Base-by-base conservation (phyloP, 306 rosid species). In the Glycine latifolia region DNA sequence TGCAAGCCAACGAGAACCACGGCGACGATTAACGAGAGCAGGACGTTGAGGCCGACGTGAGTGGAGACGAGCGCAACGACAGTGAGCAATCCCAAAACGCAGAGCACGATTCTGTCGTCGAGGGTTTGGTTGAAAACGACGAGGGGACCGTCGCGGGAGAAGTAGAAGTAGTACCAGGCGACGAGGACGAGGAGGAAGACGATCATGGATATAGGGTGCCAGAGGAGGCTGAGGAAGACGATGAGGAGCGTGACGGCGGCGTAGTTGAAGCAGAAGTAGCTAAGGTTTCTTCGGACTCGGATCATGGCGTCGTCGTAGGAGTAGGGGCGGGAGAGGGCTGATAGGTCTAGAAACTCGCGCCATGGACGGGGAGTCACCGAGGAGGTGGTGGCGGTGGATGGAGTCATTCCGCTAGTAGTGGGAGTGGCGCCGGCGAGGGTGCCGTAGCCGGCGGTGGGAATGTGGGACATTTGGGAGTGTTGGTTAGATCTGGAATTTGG, bases 181-280 rank as follows among this genome's bases (percentile, higher is more conserved):
- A 79, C 31, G 62, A 85, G 65, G 33, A 85, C 8, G 50, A 85
- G 3, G 72, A 87, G 53, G 78, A 75, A 82, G 6, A 85, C 78
- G 79, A 87, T 87, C 79, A 85, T 71, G 35, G 88, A 80, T 4
- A 87, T 0, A 0, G 90, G 88, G 43, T 87, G 90, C 88, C 88
- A 87, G 2, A 87, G 79, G 54, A 87, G 85, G 54, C 83, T 82
- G 47, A 87, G 79, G 83, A 87, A 87, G 26, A 87, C 48, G 39
- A 85, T 67, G 2, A 85, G 15, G 1, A 85, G 87, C n/a, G 71
- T 58, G 1, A 76, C 61, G 20, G 75, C 52, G 43, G 86, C 55
- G 83, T 87, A 87, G 76, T 87, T 87, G 82, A 67, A 85, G 0
- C 79, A 82, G 76, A 87, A 87, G 88, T 87, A 79, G 52, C 15